Percentiles rank a stretch among this genome's conserved stretches.
Conservation (phyloP, 2,329 filamentous ascomycete genomes). For the Xylariaceae sp. region DNA sequence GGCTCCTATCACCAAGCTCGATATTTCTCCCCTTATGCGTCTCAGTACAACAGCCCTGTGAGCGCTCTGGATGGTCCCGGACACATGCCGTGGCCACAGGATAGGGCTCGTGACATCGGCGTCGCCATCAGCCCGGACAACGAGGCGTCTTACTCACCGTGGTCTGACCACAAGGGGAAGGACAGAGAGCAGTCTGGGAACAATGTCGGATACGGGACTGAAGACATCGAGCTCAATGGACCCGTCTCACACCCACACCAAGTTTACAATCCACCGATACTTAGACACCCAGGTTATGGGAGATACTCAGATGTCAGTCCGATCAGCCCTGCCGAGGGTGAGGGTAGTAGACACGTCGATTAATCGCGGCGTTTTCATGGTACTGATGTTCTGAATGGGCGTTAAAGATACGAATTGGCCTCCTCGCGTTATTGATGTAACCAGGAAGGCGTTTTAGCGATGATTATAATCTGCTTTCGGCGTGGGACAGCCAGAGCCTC, state of each 20-base stretch:
- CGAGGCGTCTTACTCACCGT: slow-evolving; percentile 24
- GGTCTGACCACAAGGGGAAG: slow-evolving; percentile 41
- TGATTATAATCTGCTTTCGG: too few relatives aligned
- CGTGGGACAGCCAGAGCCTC: too few relatives aligned
- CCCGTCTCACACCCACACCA: background rate
- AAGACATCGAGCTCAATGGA: slow-evolving; percentile 13
- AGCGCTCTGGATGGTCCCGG: slow-evolving; percentile 37
- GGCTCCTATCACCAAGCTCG: slow-evolving; percentile 33
- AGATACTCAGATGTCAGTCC: slow-evolving; percentile 22
- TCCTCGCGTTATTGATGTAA: too few relatives aligned
- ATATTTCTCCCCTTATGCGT: slow-evolving; percentile 58
- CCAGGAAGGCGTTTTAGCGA: too few relatives aligned
- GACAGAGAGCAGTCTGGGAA: slow-evolving; percentile 12
- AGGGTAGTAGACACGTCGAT: background rate
- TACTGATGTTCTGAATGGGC: too few relatives aligned
- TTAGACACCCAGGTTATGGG: slow-evolving; percentile 46
- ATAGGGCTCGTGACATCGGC: slow-evolving; percentile 37
- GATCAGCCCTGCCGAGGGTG: background rate
- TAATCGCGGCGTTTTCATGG: too few relatives aligned
- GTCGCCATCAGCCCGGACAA: slow-evolving; percentile 41
- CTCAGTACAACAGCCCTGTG: slow-evolving; percentile 56
- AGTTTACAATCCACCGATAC: slow-evolving; percentile 31
- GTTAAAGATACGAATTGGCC: too few relatives aligned
- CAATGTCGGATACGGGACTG: slow-evolving; percentile 33
- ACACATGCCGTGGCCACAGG: slow-evolving; percentile 35